Evolutionary conservation across 169 alveolate species (phyloP).

Genomic region (Fabrea salina): DNA sequence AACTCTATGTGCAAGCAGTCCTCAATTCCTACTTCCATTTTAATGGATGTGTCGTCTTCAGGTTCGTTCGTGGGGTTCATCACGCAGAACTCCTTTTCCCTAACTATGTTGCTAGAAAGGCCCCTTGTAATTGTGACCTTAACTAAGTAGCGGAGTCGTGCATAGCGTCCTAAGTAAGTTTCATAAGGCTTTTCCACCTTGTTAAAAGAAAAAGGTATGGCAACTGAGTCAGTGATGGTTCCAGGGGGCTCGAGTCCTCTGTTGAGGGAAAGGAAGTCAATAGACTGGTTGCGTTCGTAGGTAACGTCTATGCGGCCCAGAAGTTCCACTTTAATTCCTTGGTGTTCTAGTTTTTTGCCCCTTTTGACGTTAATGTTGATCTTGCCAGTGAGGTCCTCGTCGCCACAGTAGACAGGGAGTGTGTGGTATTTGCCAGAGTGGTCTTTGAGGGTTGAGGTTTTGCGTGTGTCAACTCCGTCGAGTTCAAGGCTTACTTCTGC

Average conservation of each 20-base stretch:
- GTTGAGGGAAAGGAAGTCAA: constrained; percentile 94
- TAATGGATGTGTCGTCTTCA: constrained; percentile 86
- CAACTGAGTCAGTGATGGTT: constrained; percentile 50
- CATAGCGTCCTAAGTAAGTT: constrained; percentile 95
- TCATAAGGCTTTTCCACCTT: constrained; percentile 97
- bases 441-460: background rate
- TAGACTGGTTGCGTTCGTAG: constrained; percentile 86
- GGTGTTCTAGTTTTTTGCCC: constrained; percentile 95
- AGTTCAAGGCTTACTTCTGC: background rate
- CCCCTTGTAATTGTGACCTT: constrained; percentile 34
- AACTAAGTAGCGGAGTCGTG: constrained; percentile 71
- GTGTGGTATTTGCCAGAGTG: background rate
- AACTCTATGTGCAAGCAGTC: constrained; percentile 97
- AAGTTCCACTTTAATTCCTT: constrained; percentile 96
- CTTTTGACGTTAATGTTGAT: constrained; percentile 58
- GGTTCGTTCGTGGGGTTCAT: constrained; percentile 86
- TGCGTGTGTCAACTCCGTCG: background rate
- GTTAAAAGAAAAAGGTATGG: constrained; percentile 86
- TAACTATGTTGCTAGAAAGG: constrained; percentile 68
- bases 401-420: background rate
- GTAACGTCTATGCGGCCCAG: constrained; percentile 94
- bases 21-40: constrained; percentile 99
- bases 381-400: constrained; percentile 73
- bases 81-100: constrained; percentile 95
- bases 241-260: constrained; percentile 98